Base-by-base conservation (phyloP, 352 stramenopile species). In the Globisporangium iwayamae region DNA sequence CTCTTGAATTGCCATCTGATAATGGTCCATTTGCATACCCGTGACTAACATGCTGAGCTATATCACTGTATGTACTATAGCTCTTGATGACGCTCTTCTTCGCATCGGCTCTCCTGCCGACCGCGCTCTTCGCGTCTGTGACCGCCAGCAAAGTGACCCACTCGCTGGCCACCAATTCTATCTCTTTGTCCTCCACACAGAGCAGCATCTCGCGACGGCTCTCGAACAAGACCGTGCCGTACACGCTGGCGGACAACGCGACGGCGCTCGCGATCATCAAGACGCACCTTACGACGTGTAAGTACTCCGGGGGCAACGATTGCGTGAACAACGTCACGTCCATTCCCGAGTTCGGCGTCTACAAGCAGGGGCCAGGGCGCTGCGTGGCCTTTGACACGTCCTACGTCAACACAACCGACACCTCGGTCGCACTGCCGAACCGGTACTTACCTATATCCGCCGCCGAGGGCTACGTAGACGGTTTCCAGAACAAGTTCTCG, bases 401-500 rank as follows among this genome's bases (percentile, higher is more conserved):
- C 0, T 83, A 86, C 62, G 69, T 92, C 45, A 75, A 84, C 32
- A 60, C 74, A 39, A 75, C 74, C 52, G 64, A 58, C 51, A 0
- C 75, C 0, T 61, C 60, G 0, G 67, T 76, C 1, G 72, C 76
- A 4, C 51, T 88, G 11, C 79, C 77, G 8, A 79, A 78, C n/a
- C 75, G 84, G 50, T 94, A 91, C 65, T 66, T 86, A 46, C 83
- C 85, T 4, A 89, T 91, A 53, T 72, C 43, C 7, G 75, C 74
- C 22, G 63, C 84, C 30, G 81, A 90, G 22, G 83, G 80, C 7
- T 70, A 80, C 63, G 62, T 66, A 3, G 66, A 85, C 34, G 83
- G 83, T 10, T 88, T 85, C 55, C 61, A 66, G 32, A 94, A 93
- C 63, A 83, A 87, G 45, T 91, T 91, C 41, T 91, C 82, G 9